phyloP scores from a whole-genome alignment of 192 early-diverging fungal genomes.

The Polychytrium aggregatum region DNA sequence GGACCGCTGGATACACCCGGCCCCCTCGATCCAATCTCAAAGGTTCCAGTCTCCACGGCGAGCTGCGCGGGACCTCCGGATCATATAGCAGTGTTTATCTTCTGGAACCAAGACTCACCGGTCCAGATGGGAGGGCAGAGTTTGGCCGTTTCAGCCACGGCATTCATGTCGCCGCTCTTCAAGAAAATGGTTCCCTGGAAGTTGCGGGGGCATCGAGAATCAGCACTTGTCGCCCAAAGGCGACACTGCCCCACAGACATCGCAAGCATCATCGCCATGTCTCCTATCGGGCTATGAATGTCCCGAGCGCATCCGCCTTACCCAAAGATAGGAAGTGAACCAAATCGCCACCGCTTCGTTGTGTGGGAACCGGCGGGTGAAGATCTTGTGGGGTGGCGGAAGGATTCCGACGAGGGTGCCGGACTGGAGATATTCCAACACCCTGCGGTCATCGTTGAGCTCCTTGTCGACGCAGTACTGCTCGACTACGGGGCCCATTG shows the following conservation, averaged over 20 bases:
- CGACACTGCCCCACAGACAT: too few relatives aligned
- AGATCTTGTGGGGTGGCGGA: conserved; percentile 35
- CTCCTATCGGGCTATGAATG: too few relatives aligned
- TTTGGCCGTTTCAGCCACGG: conserved; percentile 20
- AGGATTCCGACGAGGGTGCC: conserved; percentile 39
- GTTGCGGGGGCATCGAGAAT: conserved; percentile 4
- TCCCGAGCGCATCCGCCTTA: conserved; percentile 4
- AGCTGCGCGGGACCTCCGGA: too few relatives aligned
- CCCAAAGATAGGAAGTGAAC: conserved; percentile 39
- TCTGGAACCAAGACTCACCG: conserved; percentile 10
- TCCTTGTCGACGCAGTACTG: conserved; percentile 42
- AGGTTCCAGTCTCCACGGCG: too few relatives aligned
- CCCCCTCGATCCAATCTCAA: too few relatives aligned
- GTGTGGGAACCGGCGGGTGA: conserved; percentile 22
- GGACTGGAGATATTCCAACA: conserved; percentile 38
- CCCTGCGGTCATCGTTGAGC: conserved; percentile 49
- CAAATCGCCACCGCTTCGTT: conserved; percentile 24
- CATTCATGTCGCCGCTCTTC: conserved; percentile 14
- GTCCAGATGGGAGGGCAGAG: conserved; percentile 33
- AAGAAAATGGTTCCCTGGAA: conserved; percentile 25
- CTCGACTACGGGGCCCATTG: conserved; percentile 61
- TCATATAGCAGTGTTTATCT: too few relatives aligned
- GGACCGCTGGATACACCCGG: too few relatives aligned
- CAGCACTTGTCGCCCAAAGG: too few relatives aligned
- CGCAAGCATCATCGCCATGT: too few relatives aligned